phyloP scores from a whole-genome alignment of 106 monocot species.

The Dendrobium huoshanense region DNA sequence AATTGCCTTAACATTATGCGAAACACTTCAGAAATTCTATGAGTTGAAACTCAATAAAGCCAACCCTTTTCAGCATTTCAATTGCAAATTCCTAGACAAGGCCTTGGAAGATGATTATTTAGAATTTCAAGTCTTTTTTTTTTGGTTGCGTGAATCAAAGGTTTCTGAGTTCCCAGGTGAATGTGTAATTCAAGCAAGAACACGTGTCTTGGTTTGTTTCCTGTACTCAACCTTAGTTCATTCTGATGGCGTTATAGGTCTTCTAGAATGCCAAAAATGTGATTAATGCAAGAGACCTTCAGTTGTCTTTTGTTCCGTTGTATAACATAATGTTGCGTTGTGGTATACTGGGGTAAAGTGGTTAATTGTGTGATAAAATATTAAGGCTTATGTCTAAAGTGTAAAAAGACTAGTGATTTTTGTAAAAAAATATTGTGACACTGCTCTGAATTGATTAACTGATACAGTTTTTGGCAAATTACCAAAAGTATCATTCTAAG shows the following conservation, averaged over 20 bases:
- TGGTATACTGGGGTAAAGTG: not conserved
- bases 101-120: too few relatives aligned
- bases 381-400: not conserved
- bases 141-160: not conserved
- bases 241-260: not conserved
- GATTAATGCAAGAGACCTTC: not conserved
- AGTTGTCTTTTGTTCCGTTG: not conserved
- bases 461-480: not conserved
- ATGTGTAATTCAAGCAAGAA: not conserved
- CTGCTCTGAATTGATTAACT: not conserved
- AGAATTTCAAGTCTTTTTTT: not conserved
- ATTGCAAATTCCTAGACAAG: too few relatives aligned
- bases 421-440: not conserved
- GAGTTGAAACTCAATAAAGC: not conserved
- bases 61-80: not conserved
- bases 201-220: not conserved
- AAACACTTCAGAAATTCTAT: not conserved
- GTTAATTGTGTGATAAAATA: not conserved
- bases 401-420: not conserved
- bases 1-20: not conserved
- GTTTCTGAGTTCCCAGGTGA: not conserved
- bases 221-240: not conserved
- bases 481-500: not conserved
- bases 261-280: not conserved
- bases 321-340: not conserved